These are phyloP conservation scores for Metschnikowia baotianmanensis DNA, from an alignment of 805 yeast genomes.

Conservation along the genomic window DNA sequence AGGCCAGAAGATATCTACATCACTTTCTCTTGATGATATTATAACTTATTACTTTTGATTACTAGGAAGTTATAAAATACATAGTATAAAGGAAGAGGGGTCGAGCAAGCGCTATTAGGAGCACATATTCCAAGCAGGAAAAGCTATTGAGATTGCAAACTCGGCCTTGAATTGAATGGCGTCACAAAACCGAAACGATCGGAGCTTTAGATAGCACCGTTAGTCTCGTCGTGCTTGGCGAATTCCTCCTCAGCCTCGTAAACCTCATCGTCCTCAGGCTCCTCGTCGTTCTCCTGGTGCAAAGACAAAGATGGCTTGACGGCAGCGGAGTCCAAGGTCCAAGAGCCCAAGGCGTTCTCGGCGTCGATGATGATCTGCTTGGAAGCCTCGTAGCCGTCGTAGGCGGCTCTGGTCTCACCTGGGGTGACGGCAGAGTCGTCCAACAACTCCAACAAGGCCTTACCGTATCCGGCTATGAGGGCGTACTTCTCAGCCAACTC, in stretches of 20 bases:
- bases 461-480: slow-evolving; percentile 97
- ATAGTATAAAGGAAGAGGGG: slow-evolving; percentile 8
- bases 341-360: slow-evolving; percentile 89
- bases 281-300: slow-evolving; percentile 56
- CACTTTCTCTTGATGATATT: slow-evolving; percentile 3
- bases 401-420: slow-evolving; percentile 97
- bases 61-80: slow-evolving; percentile 5
- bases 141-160: slow-evolving; percentile 5
- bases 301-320: slow-evolving; percentile 91
- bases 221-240: slow-evolving; percentile 36
- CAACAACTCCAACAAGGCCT: slow-evolving; percentile 90
- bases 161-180: slow-evolving; percentile 6
- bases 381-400: slow-evolving; percentile 97
- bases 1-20: slow-evolving; percentile 10
- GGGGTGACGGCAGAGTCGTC: slow-evolving; percentile 98
- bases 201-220: slow-evolving; percentile 25
- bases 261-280: slow-evolving; percentile 41
- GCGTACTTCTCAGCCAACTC: slow-evolving; percentile 96
- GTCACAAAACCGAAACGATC: not conserved
- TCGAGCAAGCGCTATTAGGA: slow-evolving; percentile 1
- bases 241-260: slow-evolving; percentile 54
- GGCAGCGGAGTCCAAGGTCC: slow-evolving; percentile 95
- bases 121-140: too few relatives aligned
- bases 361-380: slow-evolving; percentile 97
- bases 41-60: slow-evolving; percentile 1